Base-by-base conservation (phyloP, 2,329 filamentous ascomycete species). In the Ilyonectria robusta region DNA sequence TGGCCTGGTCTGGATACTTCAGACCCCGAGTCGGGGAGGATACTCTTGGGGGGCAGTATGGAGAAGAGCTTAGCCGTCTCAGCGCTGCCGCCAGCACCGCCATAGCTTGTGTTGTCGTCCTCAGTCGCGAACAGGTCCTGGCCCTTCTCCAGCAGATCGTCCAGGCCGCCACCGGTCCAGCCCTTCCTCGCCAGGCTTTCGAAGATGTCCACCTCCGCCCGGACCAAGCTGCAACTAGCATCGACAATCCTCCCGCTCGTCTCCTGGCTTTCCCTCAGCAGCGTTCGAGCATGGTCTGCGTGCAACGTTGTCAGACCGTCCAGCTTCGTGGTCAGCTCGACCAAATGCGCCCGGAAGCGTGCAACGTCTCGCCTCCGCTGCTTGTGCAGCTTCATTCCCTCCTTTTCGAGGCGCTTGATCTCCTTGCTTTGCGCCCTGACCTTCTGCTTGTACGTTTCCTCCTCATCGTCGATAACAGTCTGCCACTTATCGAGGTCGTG, bases 151-250 rank as follows among this genome's bases (percentile, higher is more conserved):
- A 92, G 81, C 4, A 92, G 79, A 37, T 92, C 90, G 66, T 92
- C 90, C 31, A 92, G 80, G 0, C 90, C 90, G 33, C 90, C 90
- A 42, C 90, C 90, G 21, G 82, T 87, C 90, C 90, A 92, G 8
- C 90, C 90, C 74, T 92, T 92, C 66, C 89, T 82, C 21, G 90
- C 90, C 26, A 92, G 80, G 26, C 87, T 84, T 81, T 92, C 90
- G 65, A 91, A 92, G 31, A 92, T 92, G 78, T 92, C 90, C 21
- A 92, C 88, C 80, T 92, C 90, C 61, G 90, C 90, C 19, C 90
- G 83, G 13, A 92, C 90, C 11, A 92, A 84, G 68, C 87, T 89
- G 74, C 89, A 91, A 73, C 88, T 87, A 19, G 89, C 88, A 63
- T 92, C 90, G 19, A 91, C 85, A 71, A 92, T 91, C 70, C 84